A percentile compares a stretch with the other conserved stretches of the same genome.
phyloP scores from a whole-genome alignment of 2,329 filamentous ascomycete genomes.

The Phialocephala subalpina region DNA sequence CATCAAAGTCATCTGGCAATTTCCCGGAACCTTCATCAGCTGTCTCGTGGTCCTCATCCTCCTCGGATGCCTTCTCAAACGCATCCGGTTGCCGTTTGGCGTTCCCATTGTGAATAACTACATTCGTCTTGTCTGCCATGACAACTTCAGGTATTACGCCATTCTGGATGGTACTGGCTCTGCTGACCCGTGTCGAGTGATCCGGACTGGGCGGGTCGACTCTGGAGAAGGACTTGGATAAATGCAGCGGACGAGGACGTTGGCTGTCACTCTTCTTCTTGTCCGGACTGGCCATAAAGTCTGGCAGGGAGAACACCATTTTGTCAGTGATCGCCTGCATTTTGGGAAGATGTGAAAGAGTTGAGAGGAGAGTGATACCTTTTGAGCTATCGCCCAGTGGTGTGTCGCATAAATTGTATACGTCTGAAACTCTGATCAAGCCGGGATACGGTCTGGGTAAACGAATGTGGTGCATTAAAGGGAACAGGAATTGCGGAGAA shows the following conservation, averaged over 20 bases:
- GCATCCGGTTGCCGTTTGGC: conserved; percentile 35
- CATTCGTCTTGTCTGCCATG: conserved; percentile 29
- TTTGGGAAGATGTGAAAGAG: conserved; percentile 16
- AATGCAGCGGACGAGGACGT: conserved; percentile 44
- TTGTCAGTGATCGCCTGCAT: conserved; percentile 40
- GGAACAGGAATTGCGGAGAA: conserved; percentile 24
- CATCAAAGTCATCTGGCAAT: conserved; percentile 69
- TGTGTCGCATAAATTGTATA: conserved; percentile 41
- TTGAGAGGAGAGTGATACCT: conserved; percentile 23
- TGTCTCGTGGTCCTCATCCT: conserved; percentile 39
- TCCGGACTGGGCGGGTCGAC: conserved; percentile 41
- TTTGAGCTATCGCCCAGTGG: conserved; percentile 30
- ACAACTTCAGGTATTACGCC: conserved; percentile 30
- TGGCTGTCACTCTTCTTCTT: conserved; percentile 35
- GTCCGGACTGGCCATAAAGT: conserved; percentile 43
- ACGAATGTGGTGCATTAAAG: conserved; percentile 35
- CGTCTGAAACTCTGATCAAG: conserved; percentile 41
- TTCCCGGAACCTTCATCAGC: conserved; percentile 32
- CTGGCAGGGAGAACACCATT: conserved; percentile 41
- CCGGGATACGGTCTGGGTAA: conserved; percentile 34
- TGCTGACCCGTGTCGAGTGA: conserved; percentile 32
- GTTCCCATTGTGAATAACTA: conserved; percentile 20
- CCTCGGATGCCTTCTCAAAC: conserved; percentile 51
- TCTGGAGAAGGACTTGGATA: conserved; percentile 50
- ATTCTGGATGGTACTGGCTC: conserved; percentile 44